These are phyloP conservation scores for Trichoderma citrinoviride DNA, from an alignment of 2,329 filamentous ascomycete species.

Conservation along the genomic window DNA sequence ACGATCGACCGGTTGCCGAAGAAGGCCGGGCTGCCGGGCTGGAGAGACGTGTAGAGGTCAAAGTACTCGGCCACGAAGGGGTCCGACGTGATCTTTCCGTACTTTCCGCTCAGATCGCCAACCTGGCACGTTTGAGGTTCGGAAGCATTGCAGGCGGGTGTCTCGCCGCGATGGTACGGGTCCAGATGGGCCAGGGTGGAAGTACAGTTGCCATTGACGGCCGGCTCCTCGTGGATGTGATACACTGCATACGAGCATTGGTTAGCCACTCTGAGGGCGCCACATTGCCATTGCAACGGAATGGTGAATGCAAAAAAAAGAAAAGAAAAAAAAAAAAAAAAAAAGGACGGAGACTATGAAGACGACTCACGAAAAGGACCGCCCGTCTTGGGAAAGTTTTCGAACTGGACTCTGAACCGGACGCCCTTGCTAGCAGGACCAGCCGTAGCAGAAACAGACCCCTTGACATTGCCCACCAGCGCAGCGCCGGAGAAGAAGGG, in stretches of 20 bases:
- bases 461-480: conserved; percentile 53
- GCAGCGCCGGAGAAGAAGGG: conserved; percentile 49
- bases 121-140: conserved; percentile 67
- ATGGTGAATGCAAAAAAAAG: too few relatives aligned
- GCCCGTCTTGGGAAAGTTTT: conserved; percentile 55
- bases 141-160: conserved; percentile 55
- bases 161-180: conserved; percentile 64
- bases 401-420: conserved; percentile 53
- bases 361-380: conserved; percentile 58
- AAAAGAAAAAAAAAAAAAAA: neutral
- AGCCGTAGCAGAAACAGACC: conserved; percentile 48
- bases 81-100: conserved; percentile 57
- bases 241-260: conserved; percentile 50
- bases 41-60: conserved; percentile 58
- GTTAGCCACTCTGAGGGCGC: neutral
- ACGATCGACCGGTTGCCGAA: conserved; percentile 65
- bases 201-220: conserved; percentile 68
- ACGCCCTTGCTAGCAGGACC: conserved; percentile 53
- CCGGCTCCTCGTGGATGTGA: conserved; percentile 66
- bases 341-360: too few relatives aligned
- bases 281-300: neutral
- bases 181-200: conserved; percentile 66
- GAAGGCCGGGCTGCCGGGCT: conserved; percentile 51
- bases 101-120: conserved; percentile 74
- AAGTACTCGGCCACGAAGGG: conserved; percentile 50